Percentiles rank a stretch among this genome's conserved stretches.
These are phyloP conservation scores for Kwoniella pini DNA, from an alignment of 768 basidiomycete genomes.

Conservation along the genomic window DNA sequence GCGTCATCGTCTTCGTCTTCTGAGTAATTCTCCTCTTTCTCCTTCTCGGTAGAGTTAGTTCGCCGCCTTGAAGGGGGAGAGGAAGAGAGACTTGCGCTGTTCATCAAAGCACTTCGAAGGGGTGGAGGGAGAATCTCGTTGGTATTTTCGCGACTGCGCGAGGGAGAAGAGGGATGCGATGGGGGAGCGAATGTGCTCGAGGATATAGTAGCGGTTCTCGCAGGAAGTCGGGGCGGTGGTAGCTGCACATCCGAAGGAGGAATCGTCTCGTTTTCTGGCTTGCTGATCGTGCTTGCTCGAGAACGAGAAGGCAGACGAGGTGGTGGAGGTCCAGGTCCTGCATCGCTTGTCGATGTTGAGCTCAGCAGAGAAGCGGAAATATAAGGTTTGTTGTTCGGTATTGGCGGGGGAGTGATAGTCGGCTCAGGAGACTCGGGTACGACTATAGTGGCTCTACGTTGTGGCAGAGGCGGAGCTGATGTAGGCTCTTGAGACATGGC, in stretches of 20 bases:
- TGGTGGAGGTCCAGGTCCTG: conserved; percentile 12
- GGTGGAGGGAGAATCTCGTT: conserved; percentile 41
- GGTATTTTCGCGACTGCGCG: conserved; percentile 20
- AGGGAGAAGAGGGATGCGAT: conserved; percentile 11
- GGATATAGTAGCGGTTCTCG: conserved; percentile 13
- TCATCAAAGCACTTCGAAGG: conserved; percentile 22
- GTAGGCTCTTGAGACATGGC: conserved; percentile 1
- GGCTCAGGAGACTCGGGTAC: conserved; percentile 5
- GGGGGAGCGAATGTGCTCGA: conserved; percentile 10
- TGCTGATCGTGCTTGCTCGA: conserved; percentile 13
- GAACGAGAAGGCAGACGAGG: conserved; percentile 19
- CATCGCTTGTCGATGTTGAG: neutral
- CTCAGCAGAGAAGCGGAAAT: neutral
- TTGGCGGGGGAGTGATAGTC: conserved; percentile 10
- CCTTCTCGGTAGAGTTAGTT: conserved; percentile 10
- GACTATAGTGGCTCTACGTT: conserved; percentile 18
- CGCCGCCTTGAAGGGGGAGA: conserved; percentile 26
- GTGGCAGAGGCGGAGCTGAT: conserved; percentile 25
- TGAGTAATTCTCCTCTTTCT: conserved; percentile 31
- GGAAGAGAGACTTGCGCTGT: conserved; percentile 17
- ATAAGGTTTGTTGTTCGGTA: conserved; percentile 24
- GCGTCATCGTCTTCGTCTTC: conserved; percentile 50
- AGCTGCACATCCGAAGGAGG: neutral
- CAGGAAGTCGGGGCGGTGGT: conserved; percentile 29
- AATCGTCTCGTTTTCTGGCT: conserved; percentile 6